Evolutionary conservation across 129 eudicot genomes (phyloP), one percentile per base, ranked within the genome.

Genomic region (Arctium minus): DNA sequence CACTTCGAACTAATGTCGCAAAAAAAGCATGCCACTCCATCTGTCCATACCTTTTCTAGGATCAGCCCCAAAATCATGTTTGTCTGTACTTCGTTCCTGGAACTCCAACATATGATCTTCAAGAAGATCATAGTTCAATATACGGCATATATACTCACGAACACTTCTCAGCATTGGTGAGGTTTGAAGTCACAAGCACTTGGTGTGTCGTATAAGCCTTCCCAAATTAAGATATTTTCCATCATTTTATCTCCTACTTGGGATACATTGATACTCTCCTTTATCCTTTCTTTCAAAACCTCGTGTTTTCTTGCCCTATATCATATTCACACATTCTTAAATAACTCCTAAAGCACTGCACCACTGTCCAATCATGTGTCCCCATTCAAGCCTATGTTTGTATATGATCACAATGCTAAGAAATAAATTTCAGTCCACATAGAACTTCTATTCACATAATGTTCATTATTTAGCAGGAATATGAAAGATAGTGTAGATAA

Each of bases 391-490:
- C 42, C n/a, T 2, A 30, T 30, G 60, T 56, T 46, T 31, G 35
- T 48, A 48, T 75, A 11, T 32, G 30, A 30, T 15, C 33, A 53
- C 46, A 33, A 35, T 77, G 46, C n/a, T 77, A 77, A 60, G 53
- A 77, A 77, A 77, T 11, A 36, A 35, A 62, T 64, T 38, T 62
- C 18, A 36, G 65, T 77, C 60, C 81, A 77, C 17, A 36, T 53
- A 15, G 8, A 31, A 76, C 70, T 76, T 76, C 17, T n/a, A 62
- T 15, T 9, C 62, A 30, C 44, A 40, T 50, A 76, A 12, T 35
- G 56, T 12, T 69, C 32, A 29, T 68, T 35, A 75, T 44, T 18
- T 39, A 79, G 68, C 78, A 72, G 69, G 48, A 56, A 48, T 37
- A 67, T 70, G 53, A 35, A 50, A 42, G 48, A 29, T 72, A 62